Conservation (phyloP, 352 stramenopile species). For the Globisporangium alternatum region DNA sequence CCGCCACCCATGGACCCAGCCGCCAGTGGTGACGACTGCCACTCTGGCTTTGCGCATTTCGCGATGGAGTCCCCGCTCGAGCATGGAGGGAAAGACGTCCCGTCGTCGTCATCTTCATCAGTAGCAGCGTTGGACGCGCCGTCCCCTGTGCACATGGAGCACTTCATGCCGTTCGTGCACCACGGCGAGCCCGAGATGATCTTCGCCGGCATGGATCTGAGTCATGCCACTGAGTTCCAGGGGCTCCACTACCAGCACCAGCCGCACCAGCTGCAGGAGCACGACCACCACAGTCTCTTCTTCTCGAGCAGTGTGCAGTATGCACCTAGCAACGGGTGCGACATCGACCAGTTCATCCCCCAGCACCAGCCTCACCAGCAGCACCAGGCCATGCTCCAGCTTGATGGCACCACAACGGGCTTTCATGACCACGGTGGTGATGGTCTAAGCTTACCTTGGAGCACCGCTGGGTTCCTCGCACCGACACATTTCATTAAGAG, state of each 20-base stretch:
- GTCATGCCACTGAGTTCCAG: slow-evolving; percentile 4
- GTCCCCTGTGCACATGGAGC: slow-evolving; percentile 42
- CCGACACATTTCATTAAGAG: slow-evolving; percentile 5
- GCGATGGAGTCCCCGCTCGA: slow-evolving; percentile 4
- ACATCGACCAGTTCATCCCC: slow-evolving; percentile 2
- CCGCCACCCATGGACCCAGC: neutral
- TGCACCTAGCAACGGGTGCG: neutral
- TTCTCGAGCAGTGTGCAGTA: neutral
- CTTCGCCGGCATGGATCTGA: slow-evolving; percentile 34
- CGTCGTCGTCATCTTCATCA: slow-evolving; percentile 3
- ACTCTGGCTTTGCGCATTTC: neutral
- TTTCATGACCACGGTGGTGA: neutral
- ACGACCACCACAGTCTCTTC: neutral
- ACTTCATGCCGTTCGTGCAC: slow-evolving; percentile 32
- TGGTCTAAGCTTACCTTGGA: neutral
- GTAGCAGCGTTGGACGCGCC: slow-evolving; percentile 13
- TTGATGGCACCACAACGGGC: neutral
- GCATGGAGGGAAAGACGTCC: slow-evolving; percentile 18
- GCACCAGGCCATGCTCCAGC: slow-evolving; percentile 3
- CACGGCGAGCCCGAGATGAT: slow-evolving; percentile 35
- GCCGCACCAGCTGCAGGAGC: slow-evolving; percentile 1
- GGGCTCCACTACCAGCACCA: slow-evolving; percentile 5
- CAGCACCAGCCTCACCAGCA: slow-evolving; percentile 2
- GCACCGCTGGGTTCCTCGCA: neutral
- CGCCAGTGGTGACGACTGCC: neutral